Evolutionary conservation across 148 eudicot species (phyloP).

Genomic region (Camellia granthamiana): DNA sequence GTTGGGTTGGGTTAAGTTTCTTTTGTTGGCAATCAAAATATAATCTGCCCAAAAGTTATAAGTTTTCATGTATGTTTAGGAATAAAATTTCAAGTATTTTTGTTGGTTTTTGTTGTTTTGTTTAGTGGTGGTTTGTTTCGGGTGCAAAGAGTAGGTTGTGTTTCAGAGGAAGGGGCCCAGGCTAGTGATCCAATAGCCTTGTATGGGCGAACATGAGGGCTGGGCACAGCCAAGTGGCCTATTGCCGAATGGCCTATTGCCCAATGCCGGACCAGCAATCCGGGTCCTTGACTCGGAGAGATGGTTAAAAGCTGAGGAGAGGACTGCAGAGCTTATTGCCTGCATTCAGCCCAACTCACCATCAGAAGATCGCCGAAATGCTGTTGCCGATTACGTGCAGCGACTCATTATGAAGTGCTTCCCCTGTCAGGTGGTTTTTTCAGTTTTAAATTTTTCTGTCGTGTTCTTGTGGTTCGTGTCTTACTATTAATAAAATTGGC

Average conservation of each 20-base stretch:
- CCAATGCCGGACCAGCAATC: constrained; percentile 41
- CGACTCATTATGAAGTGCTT: constrained; percentile 64
- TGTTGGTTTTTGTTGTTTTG: not conserved
- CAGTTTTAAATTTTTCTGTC: not conserved
- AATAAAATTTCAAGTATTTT: not conserved
- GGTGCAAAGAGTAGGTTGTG: constrained; percentile 3
- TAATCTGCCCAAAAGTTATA: not conserved
- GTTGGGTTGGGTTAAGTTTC: not conserved
- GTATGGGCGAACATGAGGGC: constrained; percentile 43
- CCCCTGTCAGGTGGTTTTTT: constrained; percentile 63
- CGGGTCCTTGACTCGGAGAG: constrained; percentile 49
- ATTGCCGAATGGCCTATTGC: constrained; percentile 66
- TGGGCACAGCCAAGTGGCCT: constrained; percentile 40
- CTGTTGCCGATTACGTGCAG: constrained; percentile 75
- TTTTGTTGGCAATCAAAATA: not conserved
- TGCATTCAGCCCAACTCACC: constrained; percentile 70
- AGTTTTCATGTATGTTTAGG: not conserved
- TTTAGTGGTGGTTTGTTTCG: not conserved
- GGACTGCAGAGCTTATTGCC: constrained; percentile 71
- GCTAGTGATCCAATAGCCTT: constrained; percentile 13
- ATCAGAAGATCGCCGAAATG: constrained; percentile 67
- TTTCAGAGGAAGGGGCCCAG: not conserved
- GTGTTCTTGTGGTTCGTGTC: not conserved
- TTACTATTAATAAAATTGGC: not conserved
- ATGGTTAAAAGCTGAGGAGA: constrained; percentile 75